Evolutionary conservation across 352 stramenopile genomes (phyloP).

Genomic region (Phytopythium ostracodes): DNA sequence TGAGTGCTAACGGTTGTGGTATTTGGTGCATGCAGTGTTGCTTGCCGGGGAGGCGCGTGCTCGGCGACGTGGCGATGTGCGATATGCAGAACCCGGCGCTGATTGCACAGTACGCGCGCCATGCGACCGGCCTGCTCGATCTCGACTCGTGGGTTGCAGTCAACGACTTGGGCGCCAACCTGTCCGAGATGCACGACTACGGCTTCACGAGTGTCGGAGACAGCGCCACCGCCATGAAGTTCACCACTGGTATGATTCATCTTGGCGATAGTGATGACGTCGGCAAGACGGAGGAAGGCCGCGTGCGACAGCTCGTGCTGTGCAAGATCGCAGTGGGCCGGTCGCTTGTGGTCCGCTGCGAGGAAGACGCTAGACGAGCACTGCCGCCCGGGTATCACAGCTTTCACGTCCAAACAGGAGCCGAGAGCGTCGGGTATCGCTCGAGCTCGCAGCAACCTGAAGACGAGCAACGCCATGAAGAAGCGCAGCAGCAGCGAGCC

Average conservation of each 20-base stretch:
- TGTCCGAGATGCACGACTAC: conserved; percentile 51
- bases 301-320: conserved; percentile 55
- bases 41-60: conserved; percentile 40
- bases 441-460: not conserved
- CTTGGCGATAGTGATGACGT: not conserved
- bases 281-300: conserved; percentile 5
- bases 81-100: conserved; percentile 69
- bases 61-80: conserved; percentile 61
- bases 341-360: conserved; percentile 42
- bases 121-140: conserved; percentile 44
- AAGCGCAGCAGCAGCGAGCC: conserved; percentile 1
- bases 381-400: conserved; percentile 72
- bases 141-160: conserved; percentile 75
- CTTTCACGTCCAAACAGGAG: conserved; percentile 46
- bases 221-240: conserved; percentile 52
- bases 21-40: conserved; percentile 33
- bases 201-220: conserved; percentile 44
- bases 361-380: conserved; percentile 32
- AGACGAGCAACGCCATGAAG: conserved; percentile 7
- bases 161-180: conserved; percentile 53
- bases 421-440: not conserved
- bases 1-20: not conserved
- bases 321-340: conserved; percentile 71
- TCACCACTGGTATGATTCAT: conserved; percentile 58
- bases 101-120: conserved; percentile 50